A percentile compares a stretch with the other conserved stretches of the same genome.
Conservation (phyloP, 257 asterid species). For the Nicotiana sylvestris region DNA sequence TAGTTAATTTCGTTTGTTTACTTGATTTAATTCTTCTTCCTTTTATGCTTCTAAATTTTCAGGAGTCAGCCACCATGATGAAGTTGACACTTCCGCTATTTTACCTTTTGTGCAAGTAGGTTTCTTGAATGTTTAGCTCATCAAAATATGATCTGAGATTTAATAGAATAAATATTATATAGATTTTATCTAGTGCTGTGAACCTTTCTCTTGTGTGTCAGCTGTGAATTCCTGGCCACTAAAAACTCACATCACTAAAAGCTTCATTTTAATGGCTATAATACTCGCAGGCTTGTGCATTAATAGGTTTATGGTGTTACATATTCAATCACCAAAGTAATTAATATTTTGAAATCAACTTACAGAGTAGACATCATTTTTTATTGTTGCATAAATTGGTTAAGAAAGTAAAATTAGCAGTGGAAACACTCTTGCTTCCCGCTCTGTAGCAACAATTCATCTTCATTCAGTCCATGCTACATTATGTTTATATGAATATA, state of each 20-base stretch:
- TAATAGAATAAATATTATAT: not conserved
- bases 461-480: not conserved
- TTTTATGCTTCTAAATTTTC: slow-evolving; percentile 20
- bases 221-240: not conserved
- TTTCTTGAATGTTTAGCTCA: not conserved
- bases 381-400: not conserved
- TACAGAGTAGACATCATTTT: not conserved
- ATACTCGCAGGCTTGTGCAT: not conserved
- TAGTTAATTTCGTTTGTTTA: not conserved
- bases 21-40: not conserved
- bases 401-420: not conserved
- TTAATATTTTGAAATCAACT: not conserved
- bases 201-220: not conserved
- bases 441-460: not conserved
- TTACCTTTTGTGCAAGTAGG: slow-evolving; percentile 73
- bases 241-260: not conserved
- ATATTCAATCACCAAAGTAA: not conserved
- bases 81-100: slow-evolving; percentile 68
- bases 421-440: not conserved
- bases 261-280: not conserved
- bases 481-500: slow-evolving; percentile 6
- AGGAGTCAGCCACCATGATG: slow-evolving; percentile 91
- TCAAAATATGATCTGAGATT: not conserved
- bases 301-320: not conserved
- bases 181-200: not conserved